These are phyloP conservation scores for Aureobasidium lini DNA, from an alignment of 2,329 filamentous ascomycete genomes.

Conservation along the genomic window DNA sequence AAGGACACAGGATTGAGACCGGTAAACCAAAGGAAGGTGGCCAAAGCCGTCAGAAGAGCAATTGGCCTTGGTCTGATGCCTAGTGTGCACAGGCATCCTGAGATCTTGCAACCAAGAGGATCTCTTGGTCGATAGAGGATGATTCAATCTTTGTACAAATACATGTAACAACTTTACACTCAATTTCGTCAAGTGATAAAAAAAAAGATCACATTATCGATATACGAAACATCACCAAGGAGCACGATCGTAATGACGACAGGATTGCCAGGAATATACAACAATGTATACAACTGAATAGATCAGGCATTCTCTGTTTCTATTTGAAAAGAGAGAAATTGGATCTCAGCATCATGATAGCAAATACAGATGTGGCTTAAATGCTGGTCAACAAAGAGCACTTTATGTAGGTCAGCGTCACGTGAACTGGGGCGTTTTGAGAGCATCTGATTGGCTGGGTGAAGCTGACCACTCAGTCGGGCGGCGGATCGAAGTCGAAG, in stretches of 20 bases:
- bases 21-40: slow-evolving; percentile 86
- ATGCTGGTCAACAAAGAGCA: too few species aligned
- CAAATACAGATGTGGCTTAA: too few species aligned
- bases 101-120: slow-evolving; percentile 48
- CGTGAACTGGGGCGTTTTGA: neutral
- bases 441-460: neutral
- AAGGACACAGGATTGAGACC: slow-evolving; percentile 70
- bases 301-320: too few species aligned
- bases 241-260: too few species aligned
- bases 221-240: too few species aligned
- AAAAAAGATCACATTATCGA: too few species aligned
- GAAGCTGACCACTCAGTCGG: neutral
- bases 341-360: too few species aligned
- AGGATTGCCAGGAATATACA: too few species aligned
- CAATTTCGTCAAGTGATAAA: neutral
- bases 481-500: slow-evolving; percentile 10
- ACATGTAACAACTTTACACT: neutral
- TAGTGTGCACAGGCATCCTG: slow-evolving; percentile 81
- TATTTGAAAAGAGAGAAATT: too few species aligned
- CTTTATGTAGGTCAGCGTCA: neutral
- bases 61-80: slow-evolving; percentile 90
- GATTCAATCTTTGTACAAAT: neutral
- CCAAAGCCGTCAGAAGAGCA: slow-evolving; percentile 82
- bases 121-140: neutral
- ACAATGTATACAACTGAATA: too few species aligned